These are phyloP conservation scores for Trichomonas tenax DNA, from an alignment of 208 protist genomes.

Conservation along the genomic window DNA sequence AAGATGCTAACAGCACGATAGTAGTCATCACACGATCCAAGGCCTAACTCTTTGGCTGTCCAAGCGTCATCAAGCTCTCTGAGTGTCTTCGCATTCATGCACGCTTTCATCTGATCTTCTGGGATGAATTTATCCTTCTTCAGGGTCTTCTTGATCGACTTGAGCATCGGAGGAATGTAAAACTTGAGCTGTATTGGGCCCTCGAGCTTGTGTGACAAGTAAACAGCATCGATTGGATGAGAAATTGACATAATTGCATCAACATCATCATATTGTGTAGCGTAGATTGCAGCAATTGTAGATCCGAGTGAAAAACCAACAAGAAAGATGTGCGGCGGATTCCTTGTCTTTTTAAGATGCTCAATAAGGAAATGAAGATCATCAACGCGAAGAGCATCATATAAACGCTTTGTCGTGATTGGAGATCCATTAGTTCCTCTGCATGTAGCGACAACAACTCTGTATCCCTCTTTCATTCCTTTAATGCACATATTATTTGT, in stretches of 20 bases:
- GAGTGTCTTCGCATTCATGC: background rate
- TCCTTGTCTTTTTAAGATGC: background rate
- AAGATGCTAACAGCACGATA: background rate
- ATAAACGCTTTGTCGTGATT: background rate
- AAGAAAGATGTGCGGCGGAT: background rate
- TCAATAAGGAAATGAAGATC: background rate
- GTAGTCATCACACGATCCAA: background rate
- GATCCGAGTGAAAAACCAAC: background rate
- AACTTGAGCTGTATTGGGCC: background rate
- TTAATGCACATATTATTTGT: background rate
- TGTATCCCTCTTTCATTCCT: background rate
- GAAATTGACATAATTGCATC: background rate
- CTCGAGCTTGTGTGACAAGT: background rate
- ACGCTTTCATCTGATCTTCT: background rate
- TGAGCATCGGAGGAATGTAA: background rate
- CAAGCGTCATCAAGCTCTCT: background rate
- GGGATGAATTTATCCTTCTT: background rate
- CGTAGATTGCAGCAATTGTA: background rate
- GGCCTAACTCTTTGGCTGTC: background rate
- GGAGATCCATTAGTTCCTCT: background rate
- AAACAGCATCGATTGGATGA: background rate
- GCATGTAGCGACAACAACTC: background rate
- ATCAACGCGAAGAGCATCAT: background rate
- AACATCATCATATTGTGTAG: background rate
- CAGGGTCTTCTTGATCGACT: background rate